Base-by-base conservation (phyloP, 1,284 basidiomycete species). In the Cryptococcus sp. region DNA sequence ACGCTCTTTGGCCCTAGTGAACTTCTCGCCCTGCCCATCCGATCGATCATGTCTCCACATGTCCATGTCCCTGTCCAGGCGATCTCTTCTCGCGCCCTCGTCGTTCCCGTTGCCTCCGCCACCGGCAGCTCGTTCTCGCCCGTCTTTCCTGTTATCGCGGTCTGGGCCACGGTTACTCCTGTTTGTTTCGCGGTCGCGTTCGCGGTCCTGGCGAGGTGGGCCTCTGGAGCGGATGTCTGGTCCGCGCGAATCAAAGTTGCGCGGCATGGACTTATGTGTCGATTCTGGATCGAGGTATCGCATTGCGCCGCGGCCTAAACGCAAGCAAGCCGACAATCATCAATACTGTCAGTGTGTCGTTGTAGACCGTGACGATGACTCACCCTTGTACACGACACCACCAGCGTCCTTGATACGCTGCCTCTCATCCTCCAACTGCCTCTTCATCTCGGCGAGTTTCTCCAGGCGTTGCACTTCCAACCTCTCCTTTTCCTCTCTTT, bases 401-500 rank as follows among this genome's bases (percentile, higher is more conserved):
- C 73, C 73, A 0, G 59, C 55, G 27, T 71, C 68, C 48, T 64
- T 60, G 22, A 67, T 57, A 19, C 65, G 53, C 58, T 69, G 60
- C 42, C 68, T 61, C 49, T 75, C 69, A 19, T 57, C 62, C 51
- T 73, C 75, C 22, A 74, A 38, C 57, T 71, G 52, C 19, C 53
- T 59, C 63, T 72, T 71, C 64, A 71, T 68, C 56, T 67, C 66
- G 23, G 56, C 67, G 27, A 73, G 61, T 48, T 69, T 71, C 47
- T 60, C 65, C 43, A 62, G 20, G n/a, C 71, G 57, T 22, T 69
- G 68, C 38, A 51, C 61, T 49, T 75, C 75, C n/a, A 78, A 61
- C 8, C 69, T 62, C 55, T 76, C 77, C 39, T 73, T 75, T 60
- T 80, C 79, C 55, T 80, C 79, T 39, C 75, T 59, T 64, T 79